phyloP scores from a whole-genome alignment of 257 asterid genomes.

The Rauvolfia tetraphylla region DNA sequence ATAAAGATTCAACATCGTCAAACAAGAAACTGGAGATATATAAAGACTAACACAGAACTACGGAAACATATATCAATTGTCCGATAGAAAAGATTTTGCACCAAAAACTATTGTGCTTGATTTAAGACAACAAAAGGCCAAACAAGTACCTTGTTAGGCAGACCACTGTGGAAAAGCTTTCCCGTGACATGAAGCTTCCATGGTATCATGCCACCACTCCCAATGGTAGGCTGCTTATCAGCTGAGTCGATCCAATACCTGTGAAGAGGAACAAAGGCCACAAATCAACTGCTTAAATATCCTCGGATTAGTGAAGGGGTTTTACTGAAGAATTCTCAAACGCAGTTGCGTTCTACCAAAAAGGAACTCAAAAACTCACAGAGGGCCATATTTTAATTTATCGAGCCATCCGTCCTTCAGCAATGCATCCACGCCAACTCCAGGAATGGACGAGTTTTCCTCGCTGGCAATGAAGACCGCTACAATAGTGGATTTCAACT shows the following conservation, averaged over 20 bases:
- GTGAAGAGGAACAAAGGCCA: constrained; percentile 20
- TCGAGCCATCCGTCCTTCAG: constrained; percentile 82
- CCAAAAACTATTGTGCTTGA: neutral
- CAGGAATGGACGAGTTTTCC: constrained; percentile 95
- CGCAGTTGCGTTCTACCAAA: neutral
- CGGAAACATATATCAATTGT: neutral
- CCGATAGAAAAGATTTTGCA: constrained; percentile 7
- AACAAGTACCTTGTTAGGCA: constrained; percentile 69
- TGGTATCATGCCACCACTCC: constrained; percentile 96
- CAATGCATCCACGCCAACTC: constrained; percentile 93
- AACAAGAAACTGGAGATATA: neutral
- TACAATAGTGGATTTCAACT: constrained; percentile 74
- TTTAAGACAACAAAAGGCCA: neutral
- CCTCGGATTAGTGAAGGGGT: neutral
- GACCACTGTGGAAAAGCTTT: constrained; percentile 97
- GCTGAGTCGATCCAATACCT: constrained; percentile 99
- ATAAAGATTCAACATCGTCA: constrained; percentile 6
- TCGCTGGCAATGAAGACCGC: constrained; percentile 98
- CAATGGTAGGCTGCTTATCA: constrained; percentile 98
- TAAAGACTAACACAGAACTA: neutral
- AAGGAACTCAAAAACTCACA: too few relatives aligned
- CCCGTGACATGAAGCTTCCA: constrained; percentile 86
- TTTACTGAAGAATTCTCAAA: neutral
- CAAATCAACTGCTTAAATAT: constrained; percentile 4
- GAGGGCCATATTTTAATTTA: constrained; percentile 77